Conservation (phyloP, 139 green algal genomes). For the Volvox africanus region DNA sequence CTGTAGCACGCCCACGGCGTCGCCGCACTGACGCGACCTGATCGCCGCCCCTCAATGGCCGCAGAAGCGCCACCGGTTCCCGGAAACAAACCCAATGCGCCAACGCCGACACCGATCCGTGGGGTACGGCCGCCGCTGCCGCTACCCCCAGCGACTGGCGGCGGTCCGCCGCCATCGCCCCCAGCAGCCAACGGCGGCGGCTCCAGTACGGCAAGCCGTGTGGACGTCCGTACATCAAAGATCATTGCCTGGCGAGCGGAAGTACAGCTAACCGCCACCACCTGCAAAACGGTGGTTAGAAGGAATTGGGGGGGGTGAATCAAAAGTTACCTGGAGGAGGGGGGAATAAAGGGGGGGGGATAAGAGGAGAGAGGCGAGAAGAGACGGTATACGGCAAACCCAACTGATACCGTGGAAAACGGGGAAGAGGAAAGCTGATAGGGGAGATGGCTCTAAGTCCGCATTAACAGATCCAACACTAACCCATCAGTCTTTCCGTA, state of each 20-base stretch:
- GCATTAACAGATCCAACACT: too few species aligned
- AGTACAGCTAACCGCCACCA: constrained; percentile 34
- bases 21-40: background rate
- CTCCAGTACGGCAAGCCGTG: background rate
- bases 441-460: too few species aligned
- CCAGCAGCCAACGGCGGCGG: background rate
- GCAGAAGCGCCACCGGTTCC: too few species aligned
- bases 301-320: too few species aligned
- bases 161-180: background rate
- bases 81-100: too few species aligned
- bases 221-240: constrained; percentile 41
- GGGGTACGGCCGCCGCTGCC: background rate
- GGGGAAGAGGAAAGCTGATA: too few species aligned
- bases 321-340: too few species aligned
- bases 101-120: constrained; percentile 4
- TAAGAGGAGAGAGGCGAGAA: background rate
- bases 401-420: too few species aligned
- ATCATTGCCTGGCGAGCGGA: constrained; percentile 42
- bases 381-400: too few species aligned
- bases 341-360: too few species aligned
- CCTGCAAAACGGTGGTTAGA: background rate
- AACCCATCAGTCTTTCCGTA: too few species aligned
- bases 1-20: constrained; percentile 29
- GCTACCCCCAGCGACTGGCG: background rate
- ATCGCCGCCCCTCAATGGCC: background rate